Evolutionary conservation across 495 filamentous ascomycete species (phyloP).

Genomic region (Staphylotrichum longicolle): DNA sequence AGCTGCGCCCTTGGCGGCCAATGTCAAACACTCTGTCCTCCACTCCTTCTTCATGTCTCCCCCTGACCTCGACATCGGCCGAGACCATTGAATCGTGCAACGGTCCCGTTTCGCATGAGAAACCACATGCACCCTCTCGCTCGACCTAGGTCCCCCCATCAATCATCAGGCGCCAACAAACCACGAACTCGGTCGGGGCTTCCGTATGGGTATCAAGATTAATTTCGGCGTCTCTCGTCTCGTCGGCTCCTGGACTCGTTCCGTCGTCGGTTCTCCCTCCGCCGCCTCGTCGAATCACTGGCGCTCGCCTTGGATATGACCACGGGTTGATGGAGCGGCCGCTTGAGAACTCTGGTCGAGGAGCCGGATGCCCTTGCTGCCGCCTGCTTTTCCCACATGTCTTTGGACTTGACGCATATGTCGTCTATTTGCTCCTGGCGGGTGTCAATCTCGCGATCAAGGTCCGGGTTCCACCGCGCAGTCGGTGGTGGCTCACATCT

Average conservation of each 20-base stretch:
- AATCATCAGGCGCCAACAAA: slow-evolving; percentile 24
- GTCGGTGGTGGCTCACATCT: slow-evolving; percentile 46
- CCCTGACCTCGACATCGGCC: slow-evolving; percentile 20
- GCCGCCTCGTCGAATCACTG: slow-evolving; percentile 32
- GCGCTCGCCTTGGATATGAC: slow-evolving; percentile 46
- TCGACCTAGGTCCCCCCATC: slow-evolving; percentile 14
- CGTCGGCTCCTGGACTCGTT: slow-evolving; percentile 26
- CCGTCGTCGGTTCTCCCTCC: slow-evolving; percentile 32
- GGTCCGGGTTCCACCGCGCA: slow-evolving; percentile 1
- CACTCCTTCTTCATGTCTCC: slow-evolving; percentile 24
- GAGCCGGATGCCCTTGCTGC: slow-evolving; percentile 48
- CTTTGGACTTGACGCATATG: slow-evolving; percentile 55
- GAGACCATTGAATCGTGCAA: slow-evolving; percentile 17
- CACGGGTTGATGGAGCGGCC: slow-evolving; percentile 54
- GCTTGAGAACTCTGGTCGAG: slow-evolving; percentile 50
- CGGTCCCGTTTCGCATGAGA: slow-evolving; percentile 22
- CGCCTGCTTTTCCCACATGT: slow-evolving; percentile 57
- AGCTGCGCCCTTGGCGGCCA: slow-evolving; percentile 27
- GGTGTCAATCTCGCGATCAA: slow-evolving; percentile 32
- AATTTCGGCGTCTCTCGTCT: slow-evolving; percentile 32
- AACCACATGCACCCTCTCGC: slow-evolving; percentile 19
- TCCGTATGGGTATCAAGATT: slow-evolving; percentile 15
- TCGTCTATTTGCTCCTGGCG: slow-evolving; percentile 57
- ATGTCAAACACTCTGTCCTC: slow-evolving; percentile 23
- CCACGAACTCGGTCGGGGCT: slow-evolving; percentile 12